Evolutionary conservation across 805 yeast species (phyloP).

Genomic region (Hanseniaspora lindneri): DNA sequence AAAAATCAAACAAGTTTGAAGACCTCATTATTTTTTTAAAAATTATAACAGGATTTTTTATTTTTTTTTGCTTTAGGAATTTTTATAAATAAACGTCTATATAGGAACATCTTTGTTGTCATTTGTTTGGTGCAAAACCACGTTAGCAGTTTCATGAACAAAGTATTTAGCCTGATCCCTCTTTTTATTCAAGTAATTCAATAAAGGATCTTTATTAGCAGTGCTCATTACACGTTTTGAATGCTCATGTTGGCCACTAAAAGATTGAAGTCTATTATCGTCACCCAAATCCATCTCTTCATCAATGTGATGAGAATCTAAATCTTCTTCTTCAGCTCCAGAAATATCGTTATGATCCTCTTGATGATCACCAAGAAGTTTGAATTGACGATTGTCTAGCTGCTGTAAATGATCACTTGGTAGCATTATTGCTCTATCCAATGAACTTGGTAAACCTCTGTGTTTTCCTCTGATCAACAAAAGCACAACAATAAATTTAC

Average conservation of each 20-base stretch:
- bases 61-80: no score
- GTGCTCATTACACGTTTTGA: not conserved
- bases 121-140: slow-evolving; percentile 1
- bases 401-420: slow-evolving; percentile 56
- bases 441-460: slow-evolving; percentile 85
- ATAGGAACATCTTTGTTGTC: no score
- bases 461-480: slow-evolving; percentile 92
- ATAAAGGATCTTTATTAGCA: slow-evolving; percentile 27
- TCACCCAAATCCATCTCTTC: slow-evolving; percentile 13
- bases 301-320: not conserved
- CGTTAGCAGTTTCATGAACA: slow-evolving; percentile 13
- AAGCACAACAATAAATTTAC: slow-evolving; percentile 75
- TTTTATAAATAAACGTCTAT: no score
- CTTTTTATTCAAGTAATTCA: slow-evolving; percentile 23
- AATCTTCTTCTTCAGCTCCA: not conserved
- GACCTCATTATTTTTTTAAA: no score
- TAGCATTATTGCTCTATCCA: slow-evolving; percentile 87
- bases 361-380: not conserved
- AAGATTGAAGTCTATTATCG: not conserved
- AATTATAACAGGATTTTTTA: no score
- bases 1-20: no score
- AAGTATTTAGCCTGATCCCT: slow-evolving; percentile 12
- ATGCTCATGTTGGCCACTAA: not conserved
- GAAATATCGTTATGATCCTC: not conserved
- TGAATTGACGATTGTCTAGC: slow-evolving; percentile 33